Evolutionary conservation across 371 early-diverging fungal species (phyloP).

Genomic region (Rhizopus stolonifer): DNA sequence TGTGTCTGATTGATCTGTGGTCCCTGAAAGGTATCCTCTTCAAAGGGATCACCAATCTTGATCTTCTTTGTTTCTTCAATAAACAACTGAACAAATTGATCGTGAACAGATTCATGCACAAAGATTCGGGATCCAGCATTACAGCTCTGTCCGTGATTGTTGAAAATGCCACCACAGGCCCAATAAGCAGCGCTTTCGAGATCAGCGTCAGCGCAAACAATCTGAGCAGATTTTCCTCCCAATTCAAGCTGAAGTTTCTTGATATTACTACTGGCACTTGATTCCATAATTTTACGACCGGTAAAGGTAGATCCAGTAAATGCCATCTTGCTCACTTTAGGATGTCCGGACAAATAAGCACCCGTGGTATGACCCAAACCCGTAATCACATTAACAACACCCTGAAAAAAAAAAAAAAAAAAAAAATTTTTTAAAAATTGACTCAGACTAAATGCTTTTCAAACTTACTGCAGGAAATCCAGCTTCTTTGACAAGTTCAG

Average conservation of each 20-base stretch:
- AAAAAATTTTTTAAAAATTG: background rate
- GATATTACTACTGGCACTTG: constrained; percentile 61
- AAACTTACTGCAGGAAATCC: constrained; percentile 46
- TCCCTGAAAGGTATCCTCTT: constrained; percentile 63
- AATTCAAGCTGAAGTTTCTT: constrained; percentile 84
- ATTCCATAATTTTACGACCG: constrained; percentile 55
- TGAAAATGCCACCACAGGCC: constrained; percentile 69
- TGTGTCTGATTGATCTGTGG: constrained; percentile 77
- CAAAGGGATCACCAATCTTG: constrained; percentile 61
- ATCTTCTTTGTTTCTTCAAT: constrained; percentile 59
- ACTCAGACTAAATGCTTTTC: too few species aligned
- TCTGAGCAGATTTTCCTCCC: constrained; percentile 89
- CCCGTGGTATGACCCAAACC: constrained; percentile 45
- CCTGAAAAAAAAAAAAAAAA: constrained; percentile 21
- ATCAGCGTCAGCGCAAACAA: constrained; percentile 85
- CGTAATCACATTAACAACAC: constrained; percentile 72
- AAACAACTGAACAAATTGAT: constrained; percentile 66
- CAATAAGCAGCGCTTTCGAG: constrained; percentile 74
- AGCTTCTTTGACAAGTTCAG: constrained; percentile 46
- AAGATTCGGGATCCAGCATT: constrained; percentile 84
- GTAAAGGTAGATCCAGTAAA: constrained; percentile 64
- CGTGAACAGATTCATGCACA: constrained; percentile 80
- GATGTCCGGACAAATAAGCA: constrained; percentile 33
- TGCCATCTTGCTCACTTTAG: constrained; percentile 55
- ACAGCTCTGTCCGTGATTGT: constrained; percentile 88